phyloP scores from a whole-genome alignment of 1,139 yeast genomes.

The Taphrina communis region DNA sequence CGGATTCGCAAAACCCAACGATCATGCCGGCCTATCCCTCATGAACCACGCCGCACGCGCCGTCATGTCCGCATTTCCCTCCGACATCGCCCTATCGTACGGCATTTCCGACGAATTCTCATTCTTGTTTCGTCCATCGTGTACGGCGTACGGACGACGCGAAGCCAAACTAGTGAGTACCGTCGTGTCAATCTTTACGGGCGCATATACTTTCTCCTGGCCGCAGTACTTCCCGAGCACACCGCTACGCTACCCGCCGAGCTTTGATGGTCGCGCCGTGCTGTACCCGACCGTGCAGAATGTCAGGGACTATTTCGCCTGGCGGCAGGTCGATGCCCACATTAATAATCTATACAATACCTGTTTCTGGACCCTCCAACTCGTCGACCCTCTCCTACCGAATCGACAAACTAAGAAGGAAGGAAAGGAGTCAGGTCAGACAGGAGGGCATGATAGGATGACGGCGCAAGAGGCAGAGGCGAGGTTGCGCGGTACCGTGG shows the following conservation, averaged over 20 bases:
- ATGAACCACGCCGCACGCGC: conserved; percentile 82
- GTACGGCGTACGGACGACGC: conserved; percentile 20
- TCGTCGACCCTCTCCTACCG: conserved; percentile 48
- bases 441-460: not conserved
- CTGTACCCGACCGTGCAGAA: conserved; percentile 69
- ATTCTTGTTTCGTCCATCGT: conserved; percentile 15
- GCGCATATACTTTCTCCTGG: conserved; percentile 77
- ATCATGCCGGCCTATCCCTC: conserved; percentile 69
- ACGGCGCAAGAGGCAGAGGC: conserved; percentile 68
- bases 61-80: conserved; percentile 64
- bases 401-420: too few relatives aligned
- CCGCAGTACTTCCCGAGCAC: conserved; percentile 60
- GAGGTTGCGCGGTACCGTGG: conserved; percentile 65
- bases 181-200: conserved; percentile 80
- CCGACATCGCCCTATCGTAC: conserved; percentile 76
- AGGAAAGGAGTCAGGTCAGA: not conserved
- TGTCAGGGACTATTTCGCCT: conserved; percentile 80
- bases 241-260: conserved; percentile 64
- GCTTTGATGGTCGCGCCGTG: conserved; percentile 91
- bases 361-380: conserved; percentile 84
- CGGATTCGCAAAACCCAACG: conserved; percentile 85
- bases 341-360: conserved; percentile 94
- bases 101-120: conserved; percentile 93
- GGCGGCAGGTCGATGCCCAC: conserved; percentile 98
- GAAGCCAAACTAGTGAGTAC: conserved; percentile 73